phyloP scores from a whole-genome alignment of 495 filamentous ascomycete genomes.

The Xylaria curta region DNA sequence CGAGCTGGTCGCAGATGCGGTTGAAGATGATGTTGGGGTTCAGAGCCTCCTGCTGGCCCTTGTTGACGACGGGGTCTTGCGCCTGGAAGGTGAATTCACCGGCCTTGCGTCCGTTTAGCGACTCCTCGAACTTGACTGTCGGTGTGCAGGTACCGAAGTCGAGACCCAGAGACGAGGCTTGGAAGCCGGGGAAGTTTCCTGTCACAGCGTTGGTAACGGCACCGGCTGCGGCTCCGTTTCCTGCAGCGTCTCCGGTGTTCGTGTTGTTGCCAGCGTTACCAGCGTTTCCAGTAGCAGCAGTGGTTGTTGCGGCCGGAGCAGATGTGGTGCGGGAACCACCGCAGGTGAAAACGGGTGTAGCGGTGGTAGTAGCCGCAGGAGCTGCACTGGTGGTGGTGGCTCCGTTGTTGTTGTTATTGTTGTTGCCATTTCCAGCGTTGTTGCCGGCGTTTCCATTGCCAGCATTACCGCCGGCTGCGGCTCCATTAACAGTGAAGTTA shows the following conservation, averaged over 20 bases:
- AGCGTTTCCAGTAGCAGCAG: constrained; percentile 43
- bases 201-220: constrained; percentile 45
- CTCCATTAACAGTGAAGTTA: constrained; percentile 58
- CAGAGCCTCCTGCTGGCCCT: constrained; percentile 60
- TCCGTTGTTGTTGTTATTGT: constrained; percentile 5
- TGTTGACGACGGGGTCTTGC: constrained; percentile 56
- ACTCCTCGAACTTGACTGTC: constrained; percentile 62
- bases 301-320: constrained; percentile 32
- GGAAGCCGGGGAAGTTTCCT: constrained; percentile 46
- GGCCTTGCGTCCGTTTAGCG: constrained; percentile 54
- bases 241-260: constrained; percentile 55
- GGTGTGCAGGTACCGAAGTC: constrained; percentile 64
- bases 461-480: constrained; percentile 31
- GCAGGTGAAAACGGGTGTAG: constrained; percentile 1
- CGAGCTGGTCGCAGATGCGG: constrained; percentile 67
- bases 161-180: constrained; percentile 39
- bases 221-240: constrained; percentile 46
- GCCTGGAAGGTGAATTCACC: constrained; percentile 64
- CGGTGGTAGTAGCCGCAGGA: background rate
- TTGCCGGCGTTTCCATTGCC: constrained; percentile 25
- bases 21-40: constrained; percentile 72
- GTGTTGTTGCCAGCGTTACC: background rate
- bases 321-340: constrained; percentile 23
- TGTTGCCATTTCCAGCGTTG: constrained; percentile 15
- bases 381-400: constrained; percentile 27